These are phyloP conservation scores for Posidonia oceanica DNA, from an alignment of 116 monocot genomes.

Conservation along the genomic window DNA sequence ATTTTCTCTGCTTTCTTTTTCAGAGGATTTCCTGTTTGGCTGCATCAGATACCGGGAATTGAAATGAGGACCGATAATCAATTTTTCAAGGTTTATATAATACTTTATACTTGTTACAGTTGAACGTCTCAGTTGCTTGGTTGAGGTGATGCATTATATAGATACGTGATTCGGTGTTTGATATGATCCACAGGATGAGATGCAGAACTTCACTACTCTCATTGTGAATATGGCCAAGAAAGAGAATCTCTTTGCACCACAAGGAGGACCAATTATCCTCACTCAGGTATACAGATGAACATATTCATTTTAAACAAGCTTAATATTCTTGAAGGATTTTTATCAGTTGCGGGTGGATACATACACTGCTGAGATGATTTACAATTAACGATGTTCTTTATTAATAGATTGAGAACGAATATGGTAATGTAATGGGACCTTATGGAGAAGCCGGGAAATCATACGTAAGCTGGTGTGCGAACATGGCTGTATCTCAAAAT, in stretches of 20 bases:
- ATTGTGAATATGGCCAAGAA: constrained; percentile 31
- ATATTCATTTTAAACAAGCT: background rate
- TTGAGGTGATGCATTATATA: background rate
- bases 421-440: constrained; percentile 8
- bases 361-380: background rate
- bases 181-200: constrained; percentile 12
- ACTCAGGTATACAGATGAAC: constrained; percentile 15
- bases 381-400: too few species aligned
- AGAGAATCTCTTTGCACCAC: constrained; percentile 28
- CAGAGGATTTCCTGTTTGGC: constrained; percentile 19
- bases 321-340: too few species aligned
- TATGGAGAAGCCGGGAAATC: constrained; percentile 21
- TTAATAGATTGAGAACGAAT: constrained; percentile 33
- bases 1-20: background rate
- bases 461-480: constrained; percentile 28
- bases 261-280: constrained; percentile 33
- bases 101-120: too few species aligned
- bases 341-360: too few species aligned
- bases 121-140: too few species aligned
- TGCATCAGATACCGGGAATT: constrained; percentile 11
- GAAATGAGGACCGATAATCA: constrained; percentile 12
- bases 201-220: constrained; percentile 22
- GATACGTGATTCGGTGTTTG: background rate
- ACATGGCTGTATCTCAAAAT: constrained; percentile 19
- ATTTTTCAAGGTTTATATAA: constrained; percentile 11